Percentiles rank a stretch among this genome's conserved stretches.
Conservation (phyloP, 2,329 filamentous ascomycete genomes). For the Verruconis gallopava region DNA sequence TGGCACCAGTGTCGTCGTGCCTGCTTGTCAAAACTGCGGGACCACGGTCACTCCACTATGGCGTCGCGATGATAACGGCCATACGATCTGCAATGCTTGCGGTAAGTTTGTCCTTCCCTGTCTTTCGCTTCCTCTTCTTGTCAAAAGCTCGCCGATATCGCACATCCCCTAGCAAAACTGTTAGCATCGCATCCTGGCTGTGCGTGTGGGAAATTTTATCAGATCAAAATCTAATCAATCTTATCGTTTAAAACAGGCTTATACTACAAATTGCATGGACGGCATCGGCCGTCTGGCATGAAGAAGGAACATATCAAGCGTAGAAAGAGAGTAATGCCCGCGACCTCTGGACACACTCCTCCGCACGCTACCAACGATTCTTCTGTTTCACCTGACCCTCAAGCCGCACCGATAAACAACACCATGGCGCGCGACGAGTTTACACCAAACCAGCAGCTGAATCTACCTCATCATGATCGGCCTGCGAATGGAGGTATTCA, state of each 20-base stretch:
- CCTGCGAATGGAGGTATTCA: background rate
- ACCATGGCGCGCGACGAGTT: constrained; percentile 15
- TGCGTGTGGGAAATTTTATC: too few relatives aligned
- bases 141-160: constrained; percentile 8
- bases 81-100: constrained; percentile 97
- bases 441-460: constrained; percentile 13
- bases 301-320: constrained; percentile 97
- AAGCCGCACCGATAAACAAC: constrained; percentile 14
- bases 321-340: constrained; percentile 85
- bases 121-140: constrained; percentile 2
- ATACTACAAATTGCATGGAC: constrained; percentile 91
- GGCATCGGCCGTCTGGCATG: constrained; percentile 92
- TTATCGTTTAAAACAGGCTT: constrained; percentile 44
- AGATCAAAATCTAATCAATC: constrained; percentile 2
- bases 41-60: constrained; percentile 95
- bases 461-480: constrained; percentile 13
- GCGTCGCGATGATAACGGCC: constrained; percentile 84
- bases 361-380: constrained; percentile 19
- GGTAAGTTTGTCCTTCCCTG: constrained; percentile 45
- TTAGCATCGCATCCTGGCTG: too few relatives aligned
- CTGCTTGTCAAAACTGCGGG: constrained; percentile 92
- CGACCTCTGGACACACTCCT: constrained; percentile 20
- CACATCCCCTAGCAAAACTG: too few relatives aligned
- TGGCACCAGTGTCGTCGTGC: constrained; percentile 54
- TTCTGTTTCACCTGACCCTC: constrained; percentile 24